Percentiles rank a stretch among this genome's conserved stretches.
Evolutionary conservation across 352 stramenopile genomes (phyloP).

Genomic region (Globisporangium apiculatum): DNA sequence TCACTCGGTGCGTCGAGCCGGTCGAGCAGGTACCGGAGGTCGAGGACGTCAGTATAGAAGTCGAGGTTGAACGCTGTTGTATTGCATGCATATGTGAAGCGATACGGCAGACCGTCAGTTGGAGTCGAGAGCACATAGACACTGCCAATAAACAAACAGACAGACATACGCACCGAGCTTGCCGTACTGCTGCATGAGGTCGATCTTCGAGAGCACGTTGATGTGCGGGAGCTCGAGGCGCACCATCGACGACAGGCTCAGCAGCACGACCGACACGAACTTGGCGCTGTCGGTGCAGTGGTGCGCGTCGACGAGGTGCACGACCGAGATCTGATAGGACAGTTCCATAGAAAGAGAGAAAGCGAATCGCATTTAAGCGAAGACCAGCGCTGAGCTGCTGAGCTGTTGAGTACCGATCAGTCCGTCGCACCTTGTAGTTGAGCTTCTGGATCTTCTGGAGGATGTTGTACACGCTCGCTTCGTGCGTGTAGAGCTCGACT

Average conservation of each 20-base stretch:
- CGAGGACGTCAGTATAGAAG: slow-evolving; percentile 86
- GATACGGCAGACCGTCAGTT: not conserved
- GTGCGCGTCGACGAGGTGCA: slow-evolving; percentile 95
- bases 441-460: slow-evolving; percentile 92
- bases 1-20: slow-evolving; percentile 65
- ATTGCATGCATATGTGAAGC: too few relatives aligned
- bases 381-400: not conserved
- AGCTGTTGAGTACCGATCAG: too few relatives aligned
- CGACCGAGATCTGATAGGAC: slow-evolving; percentile 61
- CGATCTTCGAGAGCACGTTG: slow-evolving; percentile 99
- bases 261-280: slow-evolving; percentile 96
- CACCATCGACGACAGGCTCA: slow-evolving; percentile 97
- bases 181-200: slow-evolving; percentile 93
- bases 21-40: slow-evolving; percentile 76
- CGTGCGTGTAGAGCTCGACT: slow-evolving; percentile 99
- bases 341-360: too few relatives aligned
- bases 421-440: slow-evolving; percentile 55
- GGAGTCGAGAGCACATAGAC: too few relatives aligned
- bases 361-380: not conserved
- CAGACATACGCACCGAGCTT: slow-evolving; percentile 36
- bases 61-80: slow-evolving; percentile 74
- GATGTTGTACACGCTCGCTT: slow-evolving; percentile 94
- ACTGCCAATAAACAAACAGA: too few relatives aligned
- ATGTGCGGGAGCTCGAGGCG: slow-evolving; percentile 96
- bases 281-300: slow-evolving; percentile 94